phyloP scores from a whole-genome alignment of 2,329 filamentous ascomycete species.

The Colletotrichum liriopes region DNA sequence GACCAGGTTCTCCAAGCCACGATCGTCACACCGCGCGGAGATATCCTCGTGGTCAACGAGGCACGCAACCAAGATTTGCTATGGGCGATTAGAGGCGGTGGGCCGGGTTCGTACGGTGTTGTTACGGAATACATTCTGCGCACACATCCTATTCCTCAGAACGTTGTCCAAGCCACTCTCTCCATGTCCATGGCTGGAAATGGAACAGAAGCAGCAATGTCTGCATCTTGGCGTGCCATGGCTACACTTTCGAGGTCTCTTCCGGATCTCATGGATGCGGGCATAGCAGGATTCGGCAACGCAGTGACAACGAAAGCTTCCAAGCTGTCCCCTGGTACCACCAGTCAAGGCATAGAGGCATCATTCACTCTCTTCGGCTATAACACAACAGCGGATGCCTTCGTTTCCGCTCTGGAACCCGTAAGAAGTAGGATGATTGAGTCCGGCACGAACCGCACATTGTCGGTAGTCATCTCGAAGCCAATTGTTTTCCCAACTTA shows the following conservation, averaged over 20 bases:
- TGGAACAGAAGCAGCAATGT: background rate
- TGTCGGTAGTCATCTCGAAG: background rate
- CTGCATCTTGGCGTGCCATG: slow-evolving; percentile 4
- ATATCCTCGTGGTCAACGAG: slow-evolving; percentile 36
- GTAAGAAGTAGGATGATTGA: background rate
- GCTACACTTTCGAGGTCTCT: slow-evolving; percentile 2
- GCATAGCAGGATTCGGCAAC: slow-evolving; percentile 11
- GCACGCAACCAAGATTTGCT: slow-evolving; percentile 41
- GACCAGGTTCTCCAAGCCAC: background rate
- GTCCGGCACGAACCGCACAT: background rate
- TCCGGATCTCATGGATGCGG: background rate
- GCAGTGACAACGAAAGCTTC: background rate
- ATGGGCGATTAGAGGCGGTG: slow-evolving; percentile 44
- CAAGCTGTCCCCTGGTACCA: background rate
- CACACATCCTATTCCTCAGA: slow-evolving; percentile 34
- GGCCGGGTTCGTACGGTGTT: slow-evolving; percentile 39
- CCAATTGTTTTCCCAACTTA: background rate
- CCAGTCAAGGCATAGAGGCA: background rate
- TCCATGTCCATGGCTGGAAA: background rate
- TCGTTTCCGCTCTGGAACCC: background rate
- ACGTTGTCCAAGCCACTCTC: slow-evolving; percentile 23
- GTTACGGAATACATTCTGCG: slow-evolving; percentile 42
- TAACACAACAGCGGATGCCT: background rate
- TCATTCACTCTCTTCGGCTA: slow-evolving; percentile 5
- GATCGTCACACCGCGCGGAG: slow-evolving; percentile 47